phyloP scores from a whole-genome alignment of 345 rosid genomes.

The Cardiospermum halicacabum region DNA sequence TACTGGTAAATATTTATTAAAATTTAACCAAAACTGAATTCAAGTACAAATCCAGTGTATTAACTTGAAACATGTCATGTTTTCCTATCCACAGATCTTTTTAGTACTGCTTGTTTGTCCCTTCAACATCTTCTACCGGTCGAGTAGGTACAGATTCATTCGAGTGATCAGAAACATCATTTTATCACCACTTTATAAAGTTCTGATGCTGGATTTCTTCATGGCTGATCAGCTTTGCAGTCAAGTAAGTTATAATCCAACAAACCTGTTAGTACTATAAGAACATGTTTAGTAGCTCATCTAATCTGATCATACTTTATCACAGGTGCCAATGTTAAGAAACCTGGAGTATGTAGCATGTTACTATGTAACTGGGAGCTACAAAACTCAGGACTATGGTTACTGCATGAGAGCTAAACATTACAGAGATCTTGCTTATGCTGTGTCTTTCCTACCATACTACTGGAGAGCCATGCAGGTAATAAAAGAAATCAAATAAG shows the following conservation, averaged over 20 bases:
- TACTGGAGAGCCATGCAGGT: constrained; percentile 99
- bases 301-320: neutral
- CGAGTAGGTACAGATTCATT: constrained; percentile 73
- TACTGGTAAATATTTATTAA: constrained; percentile 46
- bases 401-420: constrained; percentile 74
- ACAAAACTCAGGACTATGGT: constrained; percentile 76
- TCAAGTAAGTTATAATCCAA: constrained; percentile 46
- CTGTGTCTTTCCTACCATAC: constrained; percentile 94
- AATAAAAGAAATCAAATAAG: neutral
- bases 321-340: constrained; percentile 75
- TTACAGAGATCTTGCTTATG: constrained; percentile 85
- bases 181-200: constrained; percentile 91
- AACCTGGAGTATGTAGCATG: constrained; percentile 85
- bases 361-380: constrained; percentile 93
- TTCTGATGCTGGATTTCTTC: constrained; percentile 93
- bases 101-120: constrained; percentile 66
- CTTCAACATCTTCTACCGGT: constrained; percentile 63
- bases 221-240: constrained; percentile 99
- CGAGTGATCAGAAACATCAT: constrained; percentile 67
- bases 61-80: neutral
- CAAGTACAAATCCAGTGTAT: neutral
- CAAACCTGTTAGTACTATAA: neutral
- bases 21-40: neutral
- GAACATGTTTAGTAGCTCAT: neutral
- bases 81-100: constrained; percentile 44